Evolutionary conservation across 1,284 basidiomycete species (phyloP).

Genomic region (Cutaneotrichosporon cavernicola): DNA sequence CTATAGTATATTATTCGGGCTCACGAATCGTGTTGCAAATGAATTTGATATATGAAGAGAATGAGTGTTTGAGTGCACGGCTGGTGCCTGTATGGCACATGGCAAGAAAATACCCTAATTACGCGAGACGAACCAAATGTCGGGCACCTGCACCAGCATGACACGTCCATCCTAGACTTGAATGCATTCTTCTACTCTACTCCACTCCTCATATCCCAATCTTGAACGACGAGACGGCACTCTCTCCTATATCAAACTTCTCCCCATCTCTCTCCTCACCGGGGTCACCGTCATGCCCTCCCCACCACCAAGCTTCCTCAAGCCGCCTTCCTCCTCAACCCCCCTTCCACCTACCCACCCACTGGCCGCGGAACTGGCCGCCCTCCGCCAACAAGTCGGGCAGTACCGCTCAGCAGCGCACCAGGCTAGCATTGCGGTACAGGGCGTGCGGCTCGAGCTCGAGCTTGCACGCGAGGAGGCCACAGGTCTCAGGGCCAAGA

Average conservation of each 20-base stretch:
- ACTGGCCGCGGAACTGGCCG: constrained; percentile 63
- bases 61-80: too few species aligned
- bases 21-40: background rate
- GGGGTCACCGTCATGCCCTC: background rate
- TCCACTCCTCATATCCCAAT: background rate
- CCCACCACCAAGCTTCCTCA: background rate
- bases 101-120: background rate
- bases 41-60: too few species aligned
- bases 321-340: background rate
- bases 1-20: constrained; percentile 1
- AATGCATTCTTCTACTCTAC: background rate
- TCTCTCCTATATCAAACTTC: background rate
- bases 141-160: background rate
- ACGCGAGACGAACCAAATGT: background rate
- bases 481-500: constrained; percentile 45
- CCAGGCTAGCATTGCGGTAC: constrained; percentile 49
- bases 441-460: constrained; percentile 49
- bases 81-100: background rate
- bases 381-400: constrained; percentile 63
- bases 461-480: constrained; percentile 45
- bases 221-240: background rate
- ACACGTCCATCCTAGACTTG: background rate
- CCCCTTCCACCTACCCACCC: constrained; percentile 59
- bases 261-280: background rate
- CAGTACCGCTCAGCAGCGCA: constrained; percentile 59